Percentiles rank a stretch among this genome's conserved stretches.
phyloP scores from a whole-genome alignment of 768 basidiomycete genomes.

The Boletus pseudopeckii region DNA sequence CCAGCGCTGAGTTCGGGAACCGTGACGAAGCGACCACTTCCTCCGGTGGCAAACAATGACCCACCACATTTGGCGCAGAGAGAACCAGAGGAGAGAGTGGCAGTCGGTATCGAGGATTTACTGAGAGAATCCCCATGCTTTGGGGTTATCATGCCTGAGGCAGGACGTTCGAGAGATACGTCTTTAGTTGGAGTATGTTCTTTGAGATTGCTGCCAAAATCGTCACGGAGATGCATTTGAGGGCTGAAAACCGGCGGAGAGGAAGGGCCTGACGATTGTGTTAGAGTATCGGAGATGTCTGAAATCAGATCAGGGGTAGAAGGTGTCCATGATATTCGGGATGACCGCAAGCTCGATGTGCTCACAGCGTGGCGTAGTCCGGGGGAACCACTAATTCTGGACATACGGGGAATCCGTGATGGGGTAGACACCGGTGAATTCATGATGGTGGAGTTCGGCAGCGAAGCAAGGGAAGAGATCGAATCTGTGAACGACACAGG shows the following conservation, averaged over 20 bases:
- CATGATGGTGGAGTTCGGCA: constrained; percentile 7
- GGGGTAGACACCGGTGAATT: constrained; percentile 11
- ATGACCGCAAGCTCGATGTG: constrained; percentile 27
- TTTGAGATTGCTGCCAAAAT: constrained; percentile 8
- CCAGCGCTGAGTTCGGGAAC: constrained; percentile 49
- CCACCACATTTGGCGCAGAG: constrained; percentile 60
- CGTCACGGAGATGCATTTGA: constrained; percentile 16
- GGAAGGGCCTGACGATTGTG: constrained; percentile 51
- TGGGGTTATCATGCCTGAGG: constrained; percentile 28
- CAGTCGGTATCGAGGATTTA: constrained; percentile 28
- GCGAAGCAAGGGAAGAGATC: constrained; percentile 11
- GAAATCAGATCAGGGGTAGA: constrained; percentile 58
- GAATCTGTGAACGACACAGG: constrained; percentile 19
- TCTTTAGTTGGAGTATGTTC: constrained; percentile 3
- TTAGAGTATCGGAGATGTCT: constrained; percentile 58
- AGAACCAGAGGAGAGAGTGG: constrained; percentile 37
- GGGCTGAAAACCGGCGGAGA: constrained; percentile 45
- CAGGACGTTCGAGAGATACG: constrained; percentile 8
- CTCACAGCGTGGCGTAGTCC: constrained; percentile 26
- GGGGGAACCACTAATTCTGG: constrained; percentile 24
- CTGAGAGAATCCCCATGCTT: constrained; percentile 24
- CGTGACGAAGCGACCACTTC: constrained; percentile 66
- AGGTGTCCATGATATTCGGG: constrained; percentile 35
- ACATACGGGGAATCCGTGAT: constrained; percentile 32
- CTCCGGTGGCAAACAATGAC: constrained; percentile 53